A percentile compares a stretch with the other conserved stretches of the same genome.
phyloP scores from a whole-genome alignment of 2,329 filamentous ascomycete genomes.

The Hortaea werneckii region DNA sequence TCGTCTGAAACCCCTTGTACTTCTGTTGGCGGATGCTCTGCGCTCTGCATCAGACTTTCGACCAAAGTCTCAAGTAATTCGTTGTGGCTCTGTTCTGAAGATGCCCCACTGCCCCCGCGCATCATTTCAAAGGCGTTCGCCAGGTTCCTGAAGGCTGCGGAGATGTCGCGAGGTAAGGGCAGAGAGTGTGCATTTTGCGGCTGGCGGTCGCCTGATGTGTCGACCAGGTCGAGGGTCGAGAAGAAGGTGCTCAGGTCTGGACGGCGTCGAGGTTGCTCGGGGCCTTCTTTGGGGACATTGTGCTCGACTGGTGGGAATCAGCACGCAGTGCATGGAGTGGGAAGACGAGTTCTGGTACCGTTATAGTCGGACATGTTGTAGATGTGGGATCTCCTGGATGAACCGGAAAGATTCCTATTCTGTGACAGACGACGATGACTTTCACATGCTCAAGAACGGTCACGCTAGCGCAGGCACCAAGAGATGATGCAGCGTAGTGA shows the following conservation, averaged over 20 bases:
- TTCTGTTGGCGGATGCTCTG: constrained; percentile 51
- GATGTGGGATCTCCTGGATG: too few species aligned
- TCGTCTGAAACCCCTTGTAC: constrained; percentile 52
- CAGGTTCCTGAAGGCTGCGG: constrained; percentile 48
- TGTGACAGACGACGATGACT: too few species aligned
- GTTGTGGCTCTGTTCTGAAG: constrained; percentile 12
- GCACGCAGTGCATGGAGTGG: background rate
- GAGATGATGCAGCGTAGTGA: background rate
- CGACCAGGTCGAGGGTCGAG: constrained; percentile 48
- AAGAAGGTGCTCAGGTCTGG: constrained; percentile 59
- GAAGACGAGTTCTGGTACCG: constrained; percentile 18
- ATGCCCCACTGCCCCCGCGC: constrained; percentile 27
- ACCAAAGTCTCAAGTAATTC: constrained; percentile 47
- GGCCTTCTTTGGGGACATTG: constrained; percentile 32
- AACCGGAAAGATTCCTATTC: too few species aligned
- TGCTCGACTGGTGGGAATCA: constrained; percentile 32
- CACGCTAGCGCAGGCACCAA: background rate
- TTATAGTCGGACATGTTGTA: constrained; percentile 37
- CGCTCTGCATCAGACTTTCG: constrained; percentile 42
- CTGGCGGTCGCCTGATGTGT: constrained; percentile 41
- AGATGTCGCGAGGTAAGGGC: constrained; percentile 51
- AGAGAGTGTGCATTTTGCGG: constrained; percentile 47
- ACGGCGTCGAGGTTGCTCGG: constrained; percentile 34
- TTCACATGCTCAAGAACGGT: background rate
- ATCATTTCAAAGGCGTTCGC: constrained; percentile 53